Conservation (phyloP, 2,329 filamentous ascomycete genomes). For the Orbilia ellipsospora region DNA sequence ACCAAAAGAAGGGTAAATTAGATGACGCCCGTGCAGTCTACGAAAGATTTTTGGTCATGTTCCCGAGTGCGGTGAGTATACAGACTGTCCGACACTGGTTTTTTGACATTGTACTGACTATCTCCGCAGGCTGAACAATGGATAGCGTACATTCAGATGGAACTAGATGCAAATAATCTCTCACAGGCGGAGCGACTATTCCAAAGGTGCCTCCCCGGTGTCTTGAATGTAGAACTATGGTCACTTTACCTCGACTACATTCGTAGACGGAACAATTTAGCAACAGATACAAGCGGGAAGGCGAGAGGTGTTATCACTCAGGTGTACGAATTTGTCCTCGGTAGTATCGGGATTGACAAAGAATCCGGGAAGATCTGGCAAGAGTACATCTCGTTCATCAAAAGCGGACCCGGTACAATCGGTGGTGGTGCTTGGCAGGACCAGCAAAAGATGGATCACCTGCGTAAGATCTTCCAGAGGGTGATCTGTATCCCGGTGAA, state of each 20-base stretch:
- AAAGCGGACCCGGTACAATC: constrained; percentile 83
- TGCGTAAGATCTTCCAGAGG: constrained; percentile 91
- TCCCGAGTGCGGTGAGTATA: constrained; percentile 85
- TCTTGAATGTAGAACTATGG: constrained; percentile 88
- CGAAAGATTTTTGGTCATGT: constrained; percentile 85
- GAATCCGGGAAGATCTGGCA: constrained; percentile 91
- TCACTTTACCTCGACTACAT: constrained; percentile 95
- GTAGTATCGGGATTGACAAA: constrained; percentile 89
- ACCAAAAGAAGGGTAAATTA: constrained; percentile 81
- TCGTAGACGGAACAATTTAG: constrained; percentile 87
- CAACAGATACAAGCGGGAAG: constrained; percentile 78
- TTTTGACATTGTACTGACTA: constrained; percentile 13
- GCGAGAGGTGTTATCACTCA: constrained; percentile 83
- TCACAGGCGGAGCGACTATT: constrained; percentile 84
- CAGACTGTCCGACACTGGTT: background rate
- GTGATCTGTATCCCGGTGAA: constrained; percentile 88
- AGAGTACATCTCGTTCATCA: constrained; percentile 94
- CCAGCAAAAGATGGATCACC: constrained; percentile 94
- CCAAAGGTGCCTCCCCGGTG: constrained; percentile 78
- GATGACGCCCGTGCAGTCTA: constrained; percentile 84
- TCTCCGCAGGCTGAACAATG: constrained; percentile 83
- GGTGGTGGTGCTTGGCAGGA: constrained; percentile 94
- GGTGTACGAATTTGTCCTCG: constrained; percentile 91
- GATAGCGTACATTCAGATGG: constrained; percentile 88
- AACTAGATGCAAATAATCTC: constrained; percentile 86